Evolutionary conservation across 768 basidiomycete species (phyloP), one percentile per base, ranked within the genome.

Genomic region (Calocybe gangraenosa): DNA sequence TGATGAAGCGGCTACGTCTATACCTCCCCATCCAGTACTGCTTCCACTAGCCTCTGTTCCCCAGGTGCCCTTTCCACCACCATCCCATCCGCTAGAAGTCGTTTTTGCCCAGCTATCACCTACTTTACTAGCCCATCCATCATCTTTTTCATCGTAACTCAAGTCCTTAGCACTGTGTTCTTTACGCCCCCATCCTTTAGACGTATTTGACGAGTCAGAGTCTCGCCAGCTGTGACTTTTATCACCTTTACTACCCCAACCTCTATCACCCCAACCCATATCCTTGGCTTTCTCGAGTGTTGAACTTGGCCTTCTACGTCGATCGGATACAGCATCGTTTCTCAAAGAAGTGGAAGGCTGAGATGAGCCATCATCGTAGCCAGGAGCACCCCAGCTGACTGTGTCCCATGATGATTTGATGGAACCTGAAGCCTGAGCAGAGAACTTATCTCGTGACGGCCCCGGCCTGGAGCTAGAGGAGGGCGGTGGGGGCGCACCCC

Each of bases 331-430:
- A 28, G 25, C 25, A 28, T 11, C 25, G 25, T 28, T 28, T 5
- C 2, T 31, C n/a, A 21, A 20, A 15, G 45, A 46, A 40, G 37
- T 32, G 15, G 45, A 40, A 7, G 39, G 25, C 11, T 28, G 25
- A 11, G 25, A 28, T 28, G 25, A 11, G 25, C 5, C 11, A 28
- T 28, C 25, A 11, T 28, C 5, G 11, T 11, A 6, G 5, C 11
- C 11, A 5, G 25, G 25, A 28, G 25, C 6, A 28, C 37, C 37
- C 48, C 34, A 49, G 21, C 44, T 36, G 13, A 19, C 5, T 14
- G 39, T 46, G 3, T 49, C 40, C 30, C 28, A 35, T 48, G 23
- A 21, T 13, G 18, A 33, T 37, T 42, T 17, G 7, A 2, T 20
- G 13, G 42, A 36, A 9, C 15, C 42, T 13, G 19, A 30, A 2